A percentile compares a stretch with the other conserved stretches of the same genome.
Evolutionary conservation across 805 yeast genomes (phyloP).

Genomic region (Suhomyces faveliae): DNA sequence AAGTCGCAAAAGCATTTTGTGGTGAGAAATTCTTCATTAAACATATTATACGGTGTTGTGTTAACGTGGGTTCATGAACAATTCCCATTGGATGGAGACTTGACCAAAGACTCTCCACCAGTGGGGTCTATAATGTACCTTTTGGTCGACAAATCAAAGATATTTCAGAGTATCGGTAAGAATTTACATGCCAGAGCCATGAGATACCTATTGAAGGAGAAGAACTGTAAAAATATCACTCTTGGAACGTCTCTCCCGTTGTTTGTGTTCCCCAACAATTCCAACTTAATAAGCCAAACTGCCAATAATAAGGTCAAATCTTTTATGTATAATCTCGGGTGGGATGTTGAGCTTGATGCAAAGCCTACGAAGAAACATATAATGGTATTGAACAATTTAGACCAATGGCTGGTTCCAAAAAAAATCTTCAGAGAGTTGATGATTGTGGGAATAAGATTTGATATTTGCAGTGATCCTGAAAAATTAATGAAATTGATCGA

Average conservation of each 20-base stretch:
- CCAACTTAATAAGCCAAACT: conserved; percentile 14
- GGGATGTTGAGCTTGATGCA: conserved; percentile 27
- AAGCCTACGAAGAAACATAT: conserved; percentile 26
- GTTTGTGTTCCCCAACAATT: conserved; percentile 28
- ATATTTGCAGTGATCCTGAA: conserved; percentile 46
- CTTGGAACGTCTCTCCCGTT: conserved; percentile 52
- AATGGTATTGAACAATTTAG: conserved; percentile 42
- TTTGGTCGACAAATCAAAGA: conserved; percentile 52
- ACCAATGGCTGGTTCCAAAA: conserved; percentile 52
- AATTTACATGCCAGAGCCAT: conserved; percentile 53
- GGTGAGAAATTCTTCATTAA: conserved; percentile 54
- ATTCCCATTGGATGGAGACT: conserved; percentile 11
- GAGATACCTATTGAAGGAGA: conserved; percentile 46
- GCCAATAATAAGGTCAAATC: conserved; percentile 24
- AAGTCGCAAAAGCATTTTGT: conserved; percentile 49
- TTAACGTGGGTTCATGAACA: conserved; percentile 49
- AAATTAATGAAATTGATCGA: conserved; percentile 43
- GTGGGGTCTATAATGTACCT: conserved; percentile 47
- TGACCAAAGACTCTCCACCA: conserved; percentile 7
- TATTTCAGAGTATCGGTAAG: conserved; percentile 55
- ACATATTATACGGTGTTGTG: conserved; percentile 53
- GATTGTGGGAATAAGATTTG: conserved; percentile 57
- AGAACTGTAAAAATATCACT: conserved; percentile 37
- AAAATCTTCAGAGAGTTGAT: conserved; percentile 54
- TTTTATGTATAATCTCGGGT: conserved; percentile 42